These are phyloP conservation scores for Skeletonema tropicum DNA, from an alignment of 108 stramenopile species.

Conservation along the genomic window DNA sequence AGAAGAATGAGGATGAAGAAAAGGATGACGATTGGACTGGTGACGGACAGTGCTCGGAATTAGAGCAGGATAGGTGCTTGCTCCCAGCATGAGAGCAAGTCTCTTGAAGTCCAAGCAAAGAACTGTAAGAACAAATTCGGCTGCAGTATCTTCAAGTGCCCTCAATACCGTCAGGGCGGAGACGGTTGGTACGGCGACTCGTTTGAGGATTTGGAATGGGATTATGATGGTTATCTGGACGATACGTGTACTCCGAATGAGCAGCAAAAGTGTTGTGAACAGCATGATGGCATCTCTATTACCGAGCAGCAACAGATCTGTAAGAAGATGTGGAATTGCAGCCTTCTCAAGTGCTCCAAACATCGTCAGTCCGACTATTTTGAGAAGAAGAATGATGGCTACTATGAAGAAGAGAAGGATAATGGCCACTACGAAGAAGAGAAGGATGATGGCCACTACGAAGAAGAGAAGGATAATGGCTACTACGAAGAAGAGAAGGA, in stretches of 20 bases:
- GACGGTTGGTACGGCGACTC: neutral
- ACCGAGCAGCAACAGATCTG: neutral
- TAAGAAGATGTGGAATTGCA: conserved; percentile 1
- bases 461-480: too few relatives aligned
- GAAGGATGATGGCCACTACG: too few relatives aligned
- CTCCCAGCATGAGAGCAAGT: neutral
- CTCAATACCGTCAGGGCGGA: neutral
- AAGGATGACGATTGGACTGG: neutral
- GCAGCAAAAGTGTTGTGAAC: neutral
- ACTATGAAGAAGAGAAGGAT: too few relatives aligned
- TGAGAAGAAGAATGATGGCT: too few relatives aligned
- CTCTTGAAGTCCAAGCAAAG: neutral
- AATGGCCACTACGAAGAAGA: neutral
- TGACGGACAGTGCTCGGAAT: neutral
- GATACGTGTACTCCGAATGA: neutral
- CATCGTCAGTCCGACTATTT: neutral
- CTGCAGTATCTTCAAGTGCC: neutral
- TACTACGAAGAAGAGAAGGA: too few relatives aligned
- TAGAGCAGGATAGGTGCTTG: neutral
- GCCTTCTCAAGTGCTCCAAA: neutral
- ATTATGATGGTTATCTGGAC: neutral
- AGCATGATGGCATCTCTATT: neutral
- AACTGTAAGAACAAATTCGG: neutral
- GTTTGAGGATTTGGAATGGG: neutral
- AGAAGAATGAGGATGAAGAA: too few relatives aligned